phyloP scores from a whole-genome alignment of 1,284 basidiomycete species.

The Ganoderma meredithae region DNA sequence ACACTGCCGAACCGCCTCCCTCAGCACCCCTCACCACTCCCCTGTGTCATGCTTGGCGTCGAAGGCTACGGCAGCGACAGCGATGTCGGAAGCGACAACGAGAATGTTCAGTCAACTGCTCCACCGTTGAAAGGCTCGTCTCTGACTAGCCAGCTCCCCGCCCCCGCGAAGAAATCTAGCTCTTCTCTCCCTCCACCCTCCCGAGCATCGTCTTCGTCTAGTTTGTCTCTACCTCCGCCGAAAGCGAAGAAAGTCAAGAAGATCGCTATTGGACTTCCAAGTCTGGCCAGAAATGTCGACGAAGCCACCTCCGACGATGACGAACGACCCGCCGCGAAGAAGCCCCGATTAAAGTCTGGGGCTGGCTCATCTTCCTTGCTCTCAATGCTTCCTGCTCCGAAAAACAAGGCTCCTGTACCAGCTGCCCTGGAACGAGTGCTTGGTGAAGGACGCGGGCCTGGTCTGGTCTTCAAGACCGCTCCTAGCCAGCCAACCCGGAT shows the following conservation, averaged over 20 bases:
- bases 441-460: slow-evolving; percentile 67
- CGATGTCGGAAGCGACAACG: slow-evolving; percentile 56
- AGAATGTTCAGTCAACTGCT: slow-evolving; percentile 35
- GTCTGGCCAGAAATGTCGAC: slow-evolving; percentile 52
- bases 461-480: slow-evolving; percentile 61
- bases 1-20: slow-evolving; percentile 25
- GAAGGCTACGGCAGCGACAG: slow-evolving; percentile 78
- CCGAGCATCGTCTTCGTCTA: slow-evolving; percentile 34
- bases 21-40: slow-evolving; percentile 16
- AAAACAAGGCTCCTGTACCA: slow-evolving; percentile 57
- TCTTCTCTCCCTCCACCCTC: slow-evolving; percentile 48
- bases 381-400: slow-evolving; percentile 80
- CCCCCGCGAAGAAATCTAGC: slow-evolving; percentile 44
- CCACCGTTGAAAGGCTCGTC: slow-evolving; percentile 27
- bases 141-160: slow-evolving; percentile 33
- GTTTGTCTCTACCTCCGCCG: slow-evolving; percentile 45
- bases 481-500: slow-evolving; percentile 25
- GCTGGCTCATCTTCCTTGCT: slow-evolving; percentile 72
- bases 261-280: slow-evolving; percentile 72
- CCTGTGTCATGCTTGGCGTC: slow-evolving; percentile 68
- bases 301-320: slow-evolving; percentile 42
- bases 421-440: slow-evolving; percentile 61
- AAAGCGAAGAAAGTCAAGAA: slow-evolving; percentile 61
- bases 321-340: slow-evolving; percentile 65
- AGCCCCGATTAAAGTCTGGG: slow-evolving; percentile 57